These are phyloP conservation scores for Candida neerlandica DNA, from an alignment of 1,139 yeast genomes.

Conservation along the genomic window DNA sequence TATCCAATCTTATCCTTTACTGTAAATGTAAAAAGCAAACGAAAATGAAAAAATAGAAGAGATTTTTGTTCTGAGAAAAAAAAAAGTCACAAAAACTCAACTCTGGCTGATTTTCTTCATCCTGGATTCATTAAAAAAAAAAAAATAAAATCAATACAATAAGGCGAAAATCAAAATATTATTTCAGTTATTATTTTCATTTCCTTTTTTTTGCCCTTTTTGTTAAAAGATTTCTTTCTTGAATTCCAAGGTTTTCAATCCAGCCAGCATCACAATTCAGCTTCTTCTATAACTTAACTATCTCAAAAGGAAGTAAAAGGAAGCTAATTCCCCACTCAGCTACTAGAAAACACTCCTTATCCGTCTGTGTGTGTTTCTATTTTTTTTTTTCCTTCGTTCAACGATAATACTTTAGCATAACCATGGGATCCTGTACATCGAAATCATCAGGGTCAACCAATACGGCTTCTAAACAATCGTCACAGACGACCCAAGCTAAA, in stretches of 20 bases:
- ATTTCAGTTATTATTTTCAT: background rate
- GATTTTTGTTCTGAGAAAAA: background rate
- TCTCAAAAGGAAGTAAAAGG: background rate
- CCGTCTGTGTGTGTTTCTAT: background rate
- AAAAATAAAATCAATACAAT: background rate
- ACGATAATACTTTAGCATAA: background rate
- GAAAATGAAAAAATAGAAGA: background rate
- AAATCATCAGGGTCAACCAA: constrained; percentile 11
- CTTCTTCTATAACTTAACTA: background rate
- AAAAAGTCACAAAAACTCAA: background rate
- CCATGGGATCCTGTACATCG: constrained; percentile 21
- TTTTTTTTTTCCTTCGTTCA: background rate
- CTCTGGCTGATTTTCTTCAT: constrained; percentile 1
- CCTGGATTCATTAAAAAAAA: background rate
- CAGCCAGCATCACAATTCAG: no score
- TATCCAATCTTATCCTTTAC: no score
- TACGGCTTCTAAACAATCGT: constrained; percentile 5
- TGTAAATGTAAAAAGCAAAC: background rate
- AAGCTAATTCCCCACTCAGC: background rate
- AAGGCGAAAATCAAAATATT: background rate
- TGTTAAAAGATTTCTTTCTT: background rate
- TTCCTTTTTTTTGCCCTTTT: background rate
- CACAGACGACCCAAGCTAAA: constrained; percentile 12
- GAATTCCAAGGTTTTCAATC: background rate
- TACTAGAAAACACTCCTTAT: background rate